Percentiles rank a stretch among this genome's conserved stretches.
Evolutionary conservation across 2,329 filamentous ascomycete species (phyloP).

Genomic region (Pyrenochaeta sp.): DNA sequence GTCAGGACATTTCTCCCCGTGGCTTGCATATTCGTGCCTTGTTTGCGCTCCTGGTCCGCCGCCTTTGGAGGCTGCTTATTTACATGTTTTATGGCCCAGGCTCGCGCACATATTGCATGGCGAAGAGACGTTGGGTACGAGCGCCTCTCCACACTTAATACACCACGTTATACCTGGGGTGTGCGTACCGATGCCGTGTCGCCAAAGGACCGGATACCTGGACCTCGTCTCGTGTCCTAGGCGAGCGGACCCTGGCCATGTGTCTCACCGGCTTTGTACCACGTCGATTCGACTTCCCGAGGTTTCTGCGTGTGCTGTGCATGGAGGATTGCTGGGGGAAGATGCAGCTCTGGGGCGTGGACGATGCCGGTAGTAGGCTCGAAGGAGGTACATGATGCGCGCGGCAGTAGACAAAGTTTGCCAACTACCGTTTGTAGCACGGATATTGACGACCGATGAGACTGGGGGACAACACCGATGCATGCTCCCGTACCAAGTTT

Average conservation of each 20-base stretch:
- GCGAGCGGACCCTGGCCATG: constrained; percentile 16
- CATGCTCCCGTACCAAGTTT: neutral
- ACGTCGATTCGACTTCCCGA: constrained; percentile 11
- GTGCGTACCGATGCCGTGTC: constrained; percentile 14
- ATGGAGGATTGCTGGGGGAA: neutral
- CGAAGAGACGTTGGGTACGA: constrained; percentile 2
- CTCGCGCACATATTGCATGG: constrained; percentile 5
- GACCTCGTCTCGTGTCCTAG: constrained; percentile 16
- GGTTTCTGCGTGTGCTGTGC: neutral
- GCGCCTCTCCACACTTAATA: constrained; percentile 16
- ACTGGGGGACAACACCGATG: constrained; percentile 2
- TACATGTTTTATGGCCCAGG: constrained; percentile 7
- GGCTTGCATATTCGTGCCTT: constrained; percentile 13
- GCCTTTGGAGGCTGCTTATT: constrained; percentile 16
- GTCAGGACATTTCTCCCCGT: constrained; percentile 4
- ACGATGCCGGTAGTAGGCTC: neutral
- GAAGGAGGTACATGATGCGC: neutral
- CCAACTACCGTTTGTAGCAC: constrained; percentile 10
- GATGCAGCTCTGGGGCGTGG: constrained; percentile 6
- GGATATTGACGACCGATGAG: constrained; percentile 5
- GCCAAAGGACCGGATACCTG: constrained; percentile 18
- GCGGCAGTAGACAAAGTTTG: neutral
- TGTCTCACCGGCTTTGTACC: constrained; percentile 16
- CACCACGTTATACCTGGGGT: constrained; percentile 17
- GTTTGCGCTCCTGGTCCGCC: constrained; percentile 3